Evolutionary conservation across 2,329 filamentous ascomycete genomes (phyloP), one percentile per base, ranked within the genome.

Genomic region (Xylariales sp.): DNA sequence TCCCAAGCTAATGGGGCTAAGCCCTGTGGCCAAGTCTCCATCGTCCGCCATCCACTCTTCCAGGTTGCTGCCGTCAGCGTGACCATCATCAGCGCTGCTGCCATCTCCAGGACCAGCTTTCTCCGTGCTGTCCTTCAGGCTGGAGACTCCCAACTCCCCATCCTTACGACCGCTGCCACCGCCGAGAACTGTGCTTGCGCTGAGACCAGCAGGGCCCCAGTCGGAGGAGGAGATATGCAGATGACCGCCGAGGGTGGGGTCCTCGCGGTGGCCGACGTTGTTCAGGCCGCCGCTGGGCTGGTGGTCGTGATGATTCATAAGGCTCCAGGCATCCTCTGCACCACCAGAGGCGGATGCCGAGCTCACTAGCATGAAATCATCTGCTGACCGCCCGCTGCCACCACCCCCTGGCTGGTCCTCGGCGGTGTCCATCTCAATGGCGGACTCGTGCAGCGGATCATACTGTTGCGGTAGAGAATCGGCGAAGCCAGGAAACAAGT

Each of bases 161-260:
- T n/a, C n/a, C n/a, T n/a, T n/a, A n/a, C n/a, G n/a, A n/a, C n/a
- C n/a, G n/a, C n/a, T n/a, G n/a, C n/a, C n/a, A n/a, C n/a, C n/a
- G n/a, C n/a, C 17, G 14, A 57, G 33, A 4, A 56, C 51, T 3
- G 52, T 56, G 34, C 50, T 56, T 16, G 52, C 54, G 38, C 53
- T 56, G 11, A 58, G 44, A 15, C 53, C 54, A 25, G 55, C 48
- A 20, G 54, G 49, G 6, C 50, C 53, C 54, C 55, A 56, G 24
- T 59, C 54, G 3, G 40, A 42, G 27, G n/a, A n/a, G n/a, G n/a
- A n/a, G n/a, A n/a, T n/a, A n/a, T n/a, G n/a, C n/a, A n/a, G n/a
- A n/a, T n/a, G n/a, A n/a, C n/a, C n/a, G n/a, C n/a, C n/a, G n/a
- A n/a, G n/a, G n/a, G n/a, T n/a, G n/a, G n/a, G n/a, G n/a, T n/a